These are phyloP conservation scores for Beta macrorhiza DNA, from an alignment of 179 eudicot species.

Conservation along the genomic window DNA sequence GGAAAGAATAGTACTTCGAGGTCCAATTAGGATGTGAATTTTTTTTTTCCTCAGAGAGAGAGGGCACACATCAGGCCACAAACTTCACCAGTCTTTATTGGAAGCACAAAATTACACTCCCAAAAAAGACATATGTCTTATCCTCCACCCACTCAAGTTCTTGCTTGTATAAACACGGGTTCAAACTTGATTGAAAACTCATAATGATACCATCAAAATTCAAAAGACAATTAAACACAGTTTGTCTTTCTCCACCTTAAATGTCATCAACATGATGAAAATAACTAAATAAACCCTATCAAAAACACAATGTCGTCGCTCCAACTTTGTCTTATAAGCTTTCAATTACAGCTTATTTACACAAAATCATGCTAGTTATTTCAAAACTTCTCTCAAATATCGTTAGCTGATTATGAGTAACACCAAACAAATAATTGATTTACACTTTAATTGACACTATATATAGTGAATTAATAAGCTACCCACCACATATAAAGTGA, in stretches of 20 bases:
- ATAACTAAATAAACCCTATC: neutral
- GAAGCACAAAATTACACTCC: constrained; percentile 1
- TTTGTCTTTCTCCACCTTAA: neutral
- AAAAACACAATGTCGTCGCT: neutral
- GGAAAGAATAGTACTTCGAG: neutral
- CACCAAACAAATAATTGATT: neutral
- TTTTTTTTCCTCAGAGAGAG: neutral
- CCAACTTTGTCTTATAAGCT: neutral
- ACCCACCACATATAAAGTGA: neutral
- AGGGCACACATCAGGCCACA: neutral
- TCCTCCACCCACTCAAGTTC: neutral
- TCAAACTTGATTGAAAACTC: neutral
- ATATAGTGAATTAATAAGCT: too few species aligned
- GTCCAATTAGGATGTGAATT: neutral
- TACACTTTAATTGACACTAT: neutral
- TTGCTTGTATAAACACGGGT: neutral
- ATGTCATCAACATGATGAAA: neutral
- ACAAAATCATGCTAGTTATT: neutral
- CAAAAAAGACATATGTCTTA: neutral
- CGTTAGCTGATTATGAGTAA: neutral
- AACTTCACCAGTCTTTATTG: neutral
- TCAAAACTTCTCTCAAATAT: neutral
- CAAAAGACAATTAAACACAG: neutral
- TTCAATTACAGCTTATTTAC: neutral
- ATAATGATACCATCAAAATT: neutral